Percentiles rank a stretch among this genome's conserved stretches.
These are phyloP conservation scores for Massarina eburnea DNA, from an alignment of 2,329 filamentous ascomycete species.

Conservation along the genomic window DNA sequence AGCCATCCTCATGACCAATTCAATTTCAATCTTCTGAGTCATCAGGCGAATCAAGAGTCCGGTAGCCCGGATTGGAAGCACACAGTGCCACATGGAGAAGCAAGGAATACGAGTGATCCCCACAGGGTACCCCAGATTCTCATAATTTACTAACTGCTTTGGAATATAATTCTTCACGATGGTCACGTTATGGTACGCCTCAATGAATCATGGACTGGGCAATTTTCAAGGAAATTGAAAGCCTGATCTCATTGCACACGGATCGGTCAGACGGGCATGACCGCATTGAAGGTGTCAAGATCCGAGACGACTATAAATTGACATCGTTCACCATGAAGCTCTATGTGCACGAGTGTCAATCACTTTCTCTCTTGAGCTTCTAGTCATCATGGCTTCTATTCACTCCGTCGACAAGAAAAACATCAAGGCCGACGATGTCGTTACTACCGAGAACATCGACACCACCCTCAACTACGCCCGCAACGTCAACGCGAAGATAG, in stretches of 20 bases:
- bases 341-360: neutral
- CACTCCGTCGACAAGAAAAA: constrained; percentile 7
- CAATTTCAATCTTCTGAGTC: neutral
- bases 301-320: neutral
- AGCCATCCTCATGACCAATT: neutral
- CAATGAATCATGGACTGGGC: neutral
- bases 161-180: neutral
- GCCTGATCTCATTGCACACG: neutral
- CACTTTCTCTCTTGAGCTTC: neutral
- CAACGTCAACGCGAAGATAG: constrained; percentile 36
- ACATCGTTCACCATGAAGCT: neutral
- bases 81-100: constrained; percentile 1
- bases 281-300: neutral
- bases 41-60: neutral
- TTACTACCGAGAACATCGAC: constrained; percentile 12
- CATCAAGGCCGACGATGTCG: constrained; percentile 6
- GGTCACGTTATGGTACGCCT: constrained; percentile 5
- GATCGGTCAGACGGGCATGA: neutral
- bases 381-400: constrained; percentile 12
- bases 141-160: neutral
- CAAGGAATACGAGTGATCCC: constrained; percentile 3
- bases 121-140: constrained; percentile 11
- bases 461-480: constrained; percentile 23
- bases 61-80: constrained; percentile 1
- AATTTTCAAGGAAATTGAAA: neutral